phyloP scores from a whole-genome alignment of 495 filamentous ascomycete species.

The Trypethelium eluteriae region DNA sequence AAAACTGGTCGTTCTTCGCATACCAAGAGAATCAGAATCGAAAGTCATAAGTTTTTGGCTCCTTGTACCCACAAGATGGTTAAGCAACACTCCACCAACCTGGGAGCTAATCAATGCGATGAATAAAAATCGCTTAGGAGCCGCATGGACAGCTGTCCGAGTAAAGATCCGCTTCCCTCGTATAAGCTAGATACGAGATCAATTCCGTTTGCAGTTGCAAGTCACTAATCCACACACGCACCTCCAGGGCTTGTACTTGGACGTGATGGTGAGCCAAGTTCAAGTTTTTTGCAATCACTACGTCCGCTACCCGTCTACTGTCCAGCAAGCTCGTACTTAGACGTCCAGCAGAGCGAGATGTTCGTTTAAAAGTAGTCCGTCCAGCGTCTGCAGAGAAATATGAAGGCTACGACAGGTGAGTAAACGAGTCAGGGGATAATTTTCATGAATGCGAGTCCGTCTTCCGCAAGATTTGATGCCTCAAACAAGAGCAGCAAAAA shows the following conservation, averaged over 20 bases:
- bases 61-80: conserved; percentile 26
- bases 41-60: background rate
- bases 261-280: conserved; percentile 59
- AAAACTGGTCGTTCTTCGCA: conserved; percentile 68
- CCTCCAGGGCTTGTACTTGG: conserved; percentile 82
- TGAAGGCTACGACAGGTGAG: conserved; percentile 20
- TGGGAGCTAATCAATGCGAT: conserved; percentile 54
- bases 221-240: conserved; percentile 24
- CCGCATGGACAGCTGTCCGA: conserved; percentile 58
- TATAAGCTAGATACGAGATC: conserved; percentile 51
- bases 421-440: conserved; percentile 10
- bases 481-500: background rate
- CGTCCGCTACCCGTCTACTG: conserved; percentile 56
- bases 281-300: conserved; percentile 75
- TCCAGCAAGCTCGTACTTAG: conserved; percentile 34
- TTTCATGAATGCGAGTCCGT: too few species aligned
- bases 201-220: background rate
- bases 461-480: background rate
- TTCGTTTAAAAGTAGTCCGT: conserved; percentile 11
- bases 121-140: conserved; percentile 75
- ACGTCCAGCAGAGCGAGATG: conserved; percentile 21
- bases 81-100: conserved; percentile 20
- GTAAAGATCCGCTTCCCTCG: conserved; percentile 70
- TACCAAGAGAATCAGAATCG: conserved; percentile 9
- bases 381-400: background rate